Evolutionary conservation across 805 yeast species (phyloP).

Genomic region (Lipomyces orientalis): DNA sequence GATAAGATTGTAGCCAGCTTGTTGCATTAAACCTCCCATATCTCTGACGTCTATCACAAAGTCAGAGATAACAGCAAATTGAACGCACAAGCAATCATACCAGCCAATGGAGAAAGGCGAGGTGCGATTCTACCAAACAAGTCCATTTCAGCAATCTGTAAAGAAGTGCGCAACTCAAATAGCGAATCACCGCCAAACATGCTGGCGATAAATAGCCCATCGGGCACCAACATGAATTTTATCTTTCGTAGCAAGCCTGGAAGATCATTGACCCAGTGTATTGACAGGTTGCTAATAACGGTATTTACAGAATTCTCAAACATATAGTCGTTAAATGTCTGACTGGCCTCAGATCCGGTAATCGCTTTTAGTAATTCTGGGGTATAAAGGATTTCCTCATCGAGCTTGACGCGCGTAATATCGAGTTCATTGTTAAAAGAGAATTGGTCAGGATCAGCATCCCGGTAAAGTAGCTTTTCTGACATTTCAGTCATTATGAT

Average conservation of each 20-base stretch:
- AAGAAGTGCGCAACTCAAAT: conserved; percentile 78
- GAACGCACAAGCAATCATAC: conserved; percentile 7
- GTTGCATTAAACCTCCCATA: conserved; percentile 71
- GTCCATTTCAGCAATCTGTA: conserved; percentile 84
- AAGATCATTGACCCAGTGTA: conserved; percentile 89
- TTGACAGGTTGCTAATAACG: conserved; percentile 69
- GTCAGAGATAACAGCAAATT: neutral
- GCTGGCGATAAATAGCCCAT: conserved; percentile 80
- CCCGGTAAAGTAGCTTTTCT: conserved; percentile 57
- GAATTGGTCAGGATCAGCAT: conserved; percentile 48
- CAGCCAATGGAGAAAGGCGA: conserved; percentile 76
- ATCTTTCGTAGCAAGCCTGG: conserved; percentile 66
- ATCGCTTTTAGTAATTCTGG: conserved; percentile 46
- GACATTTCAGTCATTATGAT: conserved; percentile 74
- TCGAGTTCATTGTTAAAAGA: conserved; percentile 54
- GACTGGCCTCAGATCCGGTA: conserved; percentile 33
- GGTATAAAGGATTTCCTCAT: conserved; percentile 61
- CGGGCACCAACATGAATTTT: conserved; percentile 68
- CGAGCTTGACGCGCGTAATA: conserved; percentile 60
- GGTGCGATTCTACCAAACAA: conserved; percentile 81
- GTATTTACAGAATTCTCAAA: conserved; percentile 60
- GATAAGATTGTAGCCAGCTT: conserved; percentile 77
- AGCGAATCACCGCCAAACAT: conserved; percentile 84
- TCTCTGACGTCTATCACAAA: conserved; percentile 62
- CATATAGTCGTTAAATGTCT: conserved; percentile 19